Evolutionary conservation across 441 rosid genomes (phyloP), one percentile per base, ranked within the genome.

Genomic region (Erodium moschatum): DNA sequence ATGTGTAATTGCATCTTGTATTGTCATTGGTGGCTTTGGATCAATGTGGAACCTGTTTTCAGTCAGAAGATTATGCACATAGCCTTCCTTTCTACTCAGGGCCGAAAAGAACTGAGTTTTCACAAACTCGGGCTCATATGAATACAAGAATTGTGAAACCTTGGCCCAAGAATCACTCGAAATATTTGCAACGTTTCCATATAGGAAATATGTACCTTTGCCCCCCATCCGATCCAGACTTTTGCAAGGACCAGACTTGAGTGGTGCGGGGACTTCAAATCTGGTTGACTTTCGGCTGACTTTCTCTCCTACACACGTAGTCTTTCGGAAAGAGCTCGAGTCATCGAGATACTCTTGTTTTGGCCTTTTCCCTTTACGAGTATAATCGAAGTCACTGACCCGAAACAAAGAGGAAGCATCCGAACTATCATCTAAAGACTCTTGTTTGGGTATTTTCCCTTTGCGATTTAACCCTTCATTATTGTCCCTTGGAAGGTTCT

Each of bases 21-120:
- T 76, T 68, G 91, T 86, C 82, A 83, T 71, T 8, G 81, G 85
- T 13, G 94, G 79, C 72, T 77, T 80, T 8, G 94, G 91, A 70
- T 72, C 79, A 58, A 88, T 73, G 72, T 77, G 81, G 71, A 78
- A 87, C 73, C 97, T 79, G 73, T 81, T 79, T 70, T 80, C 80
- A 3, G 75, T 69, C 0, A 94, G 97, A 76, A 94, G 96, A 79
- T 91, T 94, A 82, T 94, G 97, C 13, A 87, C 56, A 19, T 88
- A 94, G 19, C 97, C 97, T 88, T 94, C 99, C 69, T 69, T 85
- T 79, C 97, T 81, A 72, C 73, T 81, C 80, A 94, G 72, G 0
- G 96, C 82, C 0, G 97, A 91, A 79, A 84, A 88, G 69, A 78
- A 69, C 75, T 80, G 83, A 52, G 96, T 72, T 67, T 83, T 78